Evolutionary conservation across 768 basidiomycete genomes (phyloP), one percentile per base, ranked within the genome.

Genomic region (Calocera viscosa): DNA sequence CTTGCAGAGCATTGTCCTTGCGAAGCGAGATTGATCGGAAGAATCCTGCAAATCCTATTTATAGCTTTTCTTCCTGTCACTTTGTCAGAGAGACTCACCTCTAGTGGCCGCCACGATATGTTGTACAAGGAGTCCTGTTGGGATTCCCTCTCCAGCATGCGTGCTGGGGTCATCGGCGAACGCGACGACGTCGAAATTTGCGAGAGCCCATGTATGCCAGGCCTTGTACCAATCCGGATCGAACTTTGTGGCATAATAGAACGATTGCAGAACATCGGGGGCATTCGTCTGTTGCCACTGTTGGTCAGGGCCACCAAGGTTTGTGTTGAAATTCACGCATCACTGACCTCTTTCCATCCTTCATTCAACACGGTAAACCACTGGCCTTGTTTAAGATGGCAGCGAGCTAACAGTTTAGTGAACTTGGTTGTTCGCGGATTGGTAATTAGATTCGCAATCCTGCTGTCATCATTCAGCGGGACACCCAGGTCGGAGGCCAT

Each of bases 171-270:
- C 82, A 74, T 95, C 93, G 72, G 95, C 79, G 72, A 88, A 84
- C 30, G 83, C 82, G 69, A 98, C 86, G 69, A 97, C 91, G 66
- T 97, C 93, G 70, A 96, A 94, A 76, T 98, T 97, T 1, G 94
- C 89, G 65, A 98, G 80, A 1, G 96, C 95, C 93, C 94, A 99
- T 0, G 92, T 93, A 73, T 99, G 96, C 94, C 94, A 98, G 19
- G 95, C 96, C 75, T 99, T 97, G 77, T 97, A 97, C 96, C 96
- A 99, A n/a, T 82, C 81, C 2, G 89, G 85, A 74, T 98, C 95
- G 70, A 91, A 91, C 71, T 89, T 87, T 1, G 96, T 98, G 0
- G 96, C 91, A 33, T 88, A 81, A 64, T 83, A 81, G 76, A 96
- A 97, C 2, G 90, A 86, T 70, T 87, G 84, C 7, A 99, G 78